A percentile compares a stretch with the other conserved stretches of the same genome.
These are phyloP conservation scores for Fabrea salina DNA, from an alignment of 169 alveolate species.

Conservation along the genomic window DNA sequence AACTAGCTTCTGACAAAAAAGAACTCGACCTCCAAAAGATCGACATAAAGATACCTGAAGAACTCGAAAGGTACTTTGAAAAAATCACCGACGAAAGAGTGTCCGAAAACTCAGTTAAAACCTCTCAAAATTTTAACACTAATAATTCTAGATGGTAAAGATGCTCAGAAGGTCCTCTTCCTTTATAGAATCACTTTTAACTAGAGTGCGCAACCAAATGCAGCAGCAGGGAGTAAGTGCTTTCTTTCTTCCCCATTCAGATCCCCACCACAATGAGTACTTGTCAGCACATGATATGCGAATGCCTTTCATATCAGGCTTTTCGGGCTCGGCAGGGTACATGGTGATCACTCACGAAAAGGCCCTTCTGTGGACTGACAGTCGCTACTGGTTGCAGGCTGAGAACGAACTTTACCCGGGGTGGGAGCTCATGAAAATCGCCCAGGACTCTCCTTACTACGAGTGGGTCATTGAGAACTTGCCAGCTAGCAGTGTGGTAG, in stretches of 20 bases:
- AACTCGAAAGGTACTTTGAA: no score
- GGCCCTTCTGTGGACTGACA: constrained; percentile 90
- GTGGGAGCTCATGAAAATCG: constrained; percentile 72
- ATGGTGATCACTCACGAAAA: constrained; percentile 79
- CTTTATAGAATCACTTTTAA: no score
- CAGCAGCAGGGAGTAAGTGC: constrained; percentile 40
- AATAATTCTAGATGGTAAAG: no score
- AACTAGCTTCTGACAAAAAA: no score
- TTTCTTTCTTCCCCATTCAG: constrained; percentile 39
- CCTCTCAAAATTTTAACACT: no score
- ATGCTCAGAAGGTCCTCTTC: no score
- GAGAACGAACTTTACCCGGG: constrained; percentile 62
- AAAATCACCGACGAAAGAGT: no score
- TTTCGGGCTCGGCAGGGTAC: constrained; percentile 87
- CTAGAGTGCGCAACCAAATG: constrained; percentile 34
- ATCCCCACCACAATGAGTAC: constrained; percentile 55
- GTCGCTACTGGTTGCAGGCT: constrained; percentile 83
- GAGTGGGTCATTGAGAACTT: constrained; percentile 48
- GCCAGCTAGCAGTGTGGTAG: constrained; percentile 55
- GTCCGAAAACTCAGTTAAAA: no score
- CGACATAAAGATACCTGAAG: no score
- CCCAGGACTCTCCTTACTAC: constrained; percentile 36
- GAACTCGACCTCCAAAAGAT: no score
- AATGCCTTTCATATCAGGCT: constrained; percentile 83
- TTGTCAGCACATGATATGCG: constrained; percentile 46